These are phyloP conservation scores for Solanum tacnaense DNA, from an alignment of 257 asterid species.

Conservation along the genomic window DNA sequence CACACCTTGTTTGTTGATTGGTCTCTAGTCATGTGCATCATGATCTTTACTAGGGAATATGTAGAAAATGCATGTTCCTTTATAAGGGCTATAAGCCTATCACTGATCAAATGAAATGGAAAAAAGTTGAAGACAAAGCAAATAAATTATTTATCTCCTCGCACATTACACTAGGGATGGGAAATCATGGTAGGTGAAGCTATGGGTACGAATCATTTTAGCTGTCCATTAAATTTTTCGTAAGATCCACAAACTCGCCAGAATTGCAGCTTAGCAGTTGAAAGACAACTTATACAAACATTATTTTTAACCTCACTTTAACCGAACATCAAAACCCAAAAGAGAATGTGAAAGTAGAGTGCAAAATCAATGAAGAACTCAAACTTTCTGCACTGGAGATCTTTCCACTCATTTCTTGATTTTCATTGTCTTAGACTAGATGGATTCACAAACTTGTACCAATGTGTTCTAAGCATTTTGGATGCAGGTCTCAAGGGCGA, in stretches of 20 bases:
- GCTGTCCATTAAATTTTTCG: not conserved
- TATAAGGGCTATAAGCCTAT: not conserved
- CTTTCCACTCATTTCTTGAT: not conserved
- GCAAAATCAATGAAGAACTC: not conserved
- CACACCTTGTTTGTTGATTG: not conserved
- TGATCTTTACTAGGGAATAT: not conserved
- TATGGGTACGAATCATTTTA: not conserved
- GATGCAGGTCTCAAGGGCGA: slow-evolving; percentile 76
- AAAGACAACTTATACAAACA: not conserved
- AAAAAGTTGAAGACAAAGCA: not conserved
- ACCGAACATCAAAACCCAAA: not conserved
- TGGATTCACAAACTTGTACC: not conserved
- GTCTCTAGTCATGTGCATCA: not conserved
- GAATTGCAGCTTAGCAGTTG: not conserved
- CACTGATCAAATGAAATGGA: not conserved
- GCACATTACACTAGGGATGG: not conserved
- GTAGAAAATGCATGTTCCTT: not conserved
- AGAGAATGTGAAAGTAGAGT: not conserved
- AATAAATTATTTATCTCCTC: not conserved
- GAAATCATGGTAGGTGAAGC: not conserved
- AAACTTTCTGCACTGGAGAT: not conserved
- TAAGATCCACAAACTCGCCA: not conserved
- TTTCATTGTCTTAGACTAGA: not conserved
- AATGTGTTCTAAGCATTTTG: not conserved
- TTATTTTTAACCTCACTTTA: not conserved